Percentiles rank a stretch among this genome's conserved stretches.
These are phyloP conservation scores for Graphilbum fragrans DNA, from an alignment of 2,329 filamentous ascomycete genomes.

Conservation along the genomic window DNA sequence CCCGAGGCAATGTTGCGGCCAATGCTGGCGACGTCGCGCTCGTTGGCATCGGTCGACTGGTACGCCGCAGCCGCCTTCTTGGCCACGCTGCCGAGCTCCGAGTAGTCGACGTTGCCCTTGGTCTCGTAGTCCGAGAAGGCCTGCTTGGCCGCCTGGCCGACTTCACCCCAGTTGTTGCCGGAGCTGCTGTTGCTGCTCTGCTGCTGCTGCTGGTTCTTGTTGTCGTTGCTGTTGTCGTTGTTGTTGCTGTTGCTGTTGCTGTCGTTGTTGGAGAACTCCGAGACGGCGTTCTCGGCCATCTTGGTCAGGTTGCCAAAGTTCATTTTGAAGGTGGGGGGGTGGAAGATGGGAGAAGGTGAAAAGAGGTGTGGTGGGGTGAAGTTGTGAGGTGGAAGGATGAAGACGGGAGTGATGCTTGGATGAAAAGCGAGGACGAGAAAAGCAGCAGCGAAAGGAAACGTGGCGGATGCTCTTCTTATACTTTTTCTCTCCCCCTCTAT, in stretches of 20 bases:
- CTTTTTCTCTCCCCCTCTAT: too few species aligned
- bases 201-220: conserved; percentile 7
- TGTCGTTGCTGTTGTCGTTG: conserved; percentile 6
- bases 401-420: neutral
- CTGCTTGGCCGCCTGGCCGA: conserved; percentile 12
- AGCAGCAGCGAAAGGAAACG: neutral
- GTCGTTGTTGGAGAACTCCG: conserved; percentile 5
- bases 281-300: conserved; percentile 12
- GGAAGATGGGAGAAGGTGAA: neutral
- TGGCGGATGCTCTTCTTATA: neutral
- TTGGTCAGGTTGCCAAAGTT: conserved; percentile 14
- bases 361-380: neutral
- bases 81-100: conserved; percentile 18
- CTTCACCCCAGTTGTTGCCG: conserved; percentile 8
- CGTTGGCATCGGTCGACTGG: conserved; percentile 7
- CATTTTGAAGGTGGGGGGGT: conserved; percentile 11
- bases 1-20: conserved; percentile 8
- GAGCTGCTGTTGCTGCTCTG: conserved; percentile 1
- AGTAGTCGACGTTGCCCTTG: conserved; percentile 20
- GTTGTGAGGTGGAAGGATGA: neutral
- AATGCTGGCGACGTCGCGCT: conserved; percentile 6
- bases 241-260: conserved; percentile 6
- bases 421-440: too few species aligned
- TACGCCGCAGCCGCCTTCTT: conserved; percentile 19
- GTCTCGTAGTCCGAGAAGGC: conserved; percentile 11